Evolutionary conservation across 768 basidiomycete genomes (phyloP).

Genomic region (Amanita molliuscula): DNA sequence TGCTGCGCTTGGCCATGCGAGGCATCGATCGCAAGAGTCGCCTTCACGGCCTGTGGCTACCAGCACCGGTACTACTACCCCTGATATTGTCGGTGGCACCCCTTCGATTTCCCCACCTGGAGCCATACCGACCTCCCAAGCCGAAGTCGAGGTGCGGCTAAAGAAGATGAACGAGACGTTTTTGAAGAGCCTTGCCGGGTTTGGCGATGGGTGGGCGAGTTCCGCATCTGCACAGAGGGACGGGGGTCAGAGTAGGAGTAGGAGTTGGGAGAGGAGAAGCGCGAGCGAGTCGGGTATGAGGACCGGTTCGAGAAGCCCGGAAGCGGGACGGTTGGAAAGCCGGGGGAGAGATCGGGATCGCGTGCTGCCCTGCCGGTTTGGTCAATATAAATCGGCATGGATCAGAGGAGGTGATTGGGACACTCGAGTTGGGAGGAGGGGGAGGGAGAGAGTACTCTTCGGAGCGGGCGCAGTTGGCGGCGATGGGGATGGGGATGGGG

Average conservation of each 20-base stretch:
- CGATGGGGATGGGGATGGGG: constrained; percentile 5
- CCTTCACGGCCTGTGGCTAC: not conserved
- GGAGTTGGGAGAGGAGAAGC: constrained; percentile 12
- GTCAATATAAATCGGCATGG: constrained; percentile 12
- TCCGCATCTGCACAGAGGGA: constrained; percentile 3
- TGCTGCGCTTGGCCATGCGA: not conserved
- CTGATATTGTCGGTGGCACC: not conserved
- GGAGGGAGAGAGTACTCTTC: not conserved
- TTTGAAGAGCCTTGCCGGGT: constrained; percentile 49
- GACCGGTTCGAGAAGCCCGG: constrained; percentile 10
- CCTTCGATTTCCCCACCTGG: constrained; percentile 15
- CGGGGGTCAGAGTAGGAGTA: constrained; percentile 9
- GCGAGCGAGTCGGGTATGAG: constrained; percentile 7
- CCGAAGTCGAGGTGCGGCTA: constrained; percentile 56
- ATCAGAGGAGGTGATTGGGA: constrained; percentile 46
- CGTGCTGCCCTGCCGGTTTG: not conserved
- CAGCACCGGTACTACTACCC: not conserved
- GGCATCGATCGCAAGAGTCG: not conserved
- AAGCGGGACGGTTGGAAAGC: constrained; percentile 12
- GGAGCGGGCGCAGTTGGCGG: constrained; percentile 5
- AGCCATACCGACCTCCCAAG: constrained; percentile 54
- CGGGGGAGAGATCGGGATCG: constrained; percentile 19
- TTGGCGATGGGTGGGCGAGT: constrained; percentile 20
- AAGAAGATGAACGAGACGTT: constrained; percentile 62
- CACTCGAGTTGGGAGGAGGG: constrained; percentile 32